Evolutionary conservation across 495 filamentous ascomycete species (phyloP).

Genomic region (Aspergillus saccharolyticus): DNA sequence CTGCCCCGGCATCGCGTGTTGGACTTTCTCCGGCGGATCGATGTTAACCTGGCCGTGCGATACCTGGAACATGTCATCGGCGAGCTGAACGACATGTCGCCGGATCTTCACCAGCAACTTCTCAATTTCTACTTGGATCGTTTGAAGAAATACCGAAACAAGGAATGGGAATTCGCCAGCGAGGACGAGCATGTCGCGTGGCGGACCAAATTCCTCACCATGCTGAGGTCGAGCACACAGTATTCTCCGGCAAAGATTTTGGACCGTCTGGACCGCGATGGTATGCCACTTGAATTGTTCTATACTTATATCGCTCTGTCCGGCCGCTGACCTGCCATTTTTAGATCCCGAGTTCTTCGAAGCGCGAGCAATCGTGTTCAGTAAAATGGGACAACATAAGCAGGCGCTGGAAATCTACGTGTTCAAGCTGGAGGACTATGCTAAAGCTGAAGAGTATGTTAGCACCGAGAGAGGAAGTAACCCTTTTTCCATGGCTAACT

Average conservation of each 20-base stretch:
- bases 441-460: conserved; percentile 84
- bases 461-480: background rate
- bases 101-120: conserved; percentile 81
- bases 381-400: conserved; percentile 92
- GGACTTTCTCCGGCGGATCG: conserved; percentile 63
- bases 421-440: conserved; percentile 81
- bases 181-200: conserved; percentile 50
- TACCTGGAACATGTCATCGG: conserved; percentile 91
- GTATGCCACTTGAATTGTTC: conserved; percentile 49
- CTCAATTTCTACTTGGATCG: conserved; percentile 69
- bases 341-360: conserved; percentile 83
- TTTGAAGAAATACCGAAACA: conserved; percentile 43
- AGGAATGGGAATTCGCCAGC: conserved; percentile 30
- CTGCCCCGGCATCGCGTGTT: conserved; percentile 73
- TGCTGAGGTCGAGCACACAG: conserved; percentile 69
- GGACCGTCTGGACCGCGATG: conserved; percentile 68
- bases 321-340: conserved; percentile 1
- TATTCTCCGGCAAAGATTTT: conserved; percentile 77
- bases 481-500: background rate
- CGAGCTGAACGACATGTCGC: conserved; percentile 78
- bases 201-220: conserved; percentile 62
- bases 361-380: conserved; percentile 83
- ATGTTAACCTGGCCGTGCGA: conserved; percentile 62
- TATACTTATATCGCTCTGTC: background rate
- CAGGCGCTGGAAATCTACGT: conserved; percentile 95